A percentile compares a stretch with the other conserved stretches of the same genome.
phyloP scores from a whole-genome alignment of 257 asterid species.

The Hygrophila difformis region DNA sequence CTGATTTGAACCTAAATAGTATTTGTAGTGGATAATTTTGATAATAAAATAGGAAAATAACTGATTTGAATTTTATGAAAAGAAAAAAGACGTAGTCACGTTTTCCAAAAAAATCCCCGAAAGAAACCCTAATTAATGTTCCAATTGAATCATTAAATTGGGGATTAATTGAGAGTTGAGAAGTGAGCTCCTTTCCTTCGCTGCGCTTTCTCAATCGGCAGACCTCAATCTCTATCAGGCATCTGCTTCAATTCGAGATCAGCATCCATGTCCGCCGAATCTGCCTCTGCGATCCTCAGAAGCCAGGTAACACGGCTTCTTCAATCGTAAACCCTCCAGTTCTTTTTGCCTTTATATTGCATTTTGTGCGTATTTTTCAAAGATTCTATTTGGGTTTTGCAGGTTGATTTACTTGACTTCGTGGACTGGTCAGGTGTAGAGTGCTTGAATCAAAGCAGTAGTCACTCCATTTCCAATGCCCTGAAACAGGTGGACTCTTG shows the following conservation, averaged over 20 bases:
- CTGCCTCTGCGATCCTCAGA: conserved; percentile 45
- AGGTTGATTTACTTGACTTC: conserved; percentile 76
- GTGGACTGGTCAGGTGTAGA: conserved; percentile 80
- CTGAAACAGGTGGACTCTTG: conserved; percentile 46
- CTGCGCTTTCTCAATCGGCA: no score
- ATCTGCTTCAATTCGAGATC: conserved; percentile 5
- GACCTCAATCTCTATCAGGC: conserved; percentile 6
- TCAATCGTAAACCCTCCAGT: background rate
- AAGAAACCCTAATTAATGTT: no score
- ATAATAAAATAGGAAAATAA: no score
- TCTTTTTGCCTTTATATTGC: background rate
- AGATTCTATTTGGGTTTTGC: background rate
- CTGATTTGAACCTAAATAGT: no score
- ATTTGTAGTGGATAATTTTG: no score
- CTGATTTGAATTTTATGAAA: no score
- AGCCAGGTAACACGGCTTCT: conserved; percentile 32
- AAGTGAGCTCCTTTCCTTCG: no score
- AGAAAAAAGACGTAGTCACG: no score
- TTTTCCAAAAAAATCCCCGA: no score
- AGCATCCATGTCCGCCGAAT: conserved; percentile 55
- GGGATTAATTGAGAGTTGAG: no score
- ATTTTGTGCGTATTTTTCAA: background rate
- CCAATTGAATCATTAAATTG: no score
- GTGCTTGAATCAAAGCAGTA: conserved; percentile 62
- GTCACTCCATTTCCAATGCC: conserved; percentile 54